Evolutionary conservation across 768 basidiomycete species (phyloP), one percentile per base, ranked within the genome.

Genomic region (Phanerodontia chrysosporium): DNA sequence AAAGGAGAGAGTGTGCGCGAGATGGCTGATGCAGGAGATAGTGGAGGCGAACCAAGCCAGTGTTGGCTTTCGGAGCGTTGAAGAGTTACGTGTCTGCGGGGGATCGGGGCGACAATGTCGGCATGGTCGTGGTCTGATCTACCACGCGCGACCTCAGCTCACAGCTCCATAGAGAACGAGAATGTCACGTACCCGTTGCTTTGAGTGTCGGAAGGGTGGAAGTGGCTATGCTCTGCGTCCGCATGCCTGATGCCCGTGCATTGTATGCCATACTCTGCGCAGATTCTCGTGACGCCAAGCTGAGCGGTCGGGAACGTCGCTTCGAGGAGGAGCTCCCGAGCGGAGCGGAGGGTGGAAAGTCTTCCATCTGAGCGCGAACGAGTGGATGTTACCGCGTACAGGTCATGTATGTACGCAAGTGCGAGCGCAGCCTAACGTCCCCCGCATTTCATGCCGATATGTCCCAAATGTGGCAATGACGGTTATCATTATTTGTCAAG

Each of bases 61-160:
- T 81, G 78, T 54, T 80, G 80, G 59, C 81, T 83, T 45, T 83
- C 81, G 12, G 78, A 76, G 44, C 76, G 78, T 57, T 88, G 85
- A 8, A 89, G 64, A 4, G 64, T 73, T 56, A 84, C 75, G 66
- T 88, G 84, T 57, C 84, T 76, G 12, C 81, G 83, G n/a, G 87
- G 87, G 25, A 83, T 78, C 1, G 87, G 86, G 0, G 89, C 79
- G 45, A 84, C 71, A 36, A 88, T 87, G 62, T 83, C 76, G 2
- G 75, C 68, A 16, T 63, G 67, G 49, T 75, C 74, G 1, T 68
- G 58, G 21, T 72, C 70, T 9, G 71, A 71, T 12, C 72, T 73
- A 36, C n/a, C n/a, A n/a, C n/a, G 1, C n/a, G 21, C 22, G 5
- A 6, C 24, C 46, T 72, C 30, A 1, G 21, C 14, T 29, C 6